These are phyloP conservation scores for Rhizopus delemar DNA, from an alignment of 371 early-diverging fungal genomes.

Conservation along the genomic window DNA sequence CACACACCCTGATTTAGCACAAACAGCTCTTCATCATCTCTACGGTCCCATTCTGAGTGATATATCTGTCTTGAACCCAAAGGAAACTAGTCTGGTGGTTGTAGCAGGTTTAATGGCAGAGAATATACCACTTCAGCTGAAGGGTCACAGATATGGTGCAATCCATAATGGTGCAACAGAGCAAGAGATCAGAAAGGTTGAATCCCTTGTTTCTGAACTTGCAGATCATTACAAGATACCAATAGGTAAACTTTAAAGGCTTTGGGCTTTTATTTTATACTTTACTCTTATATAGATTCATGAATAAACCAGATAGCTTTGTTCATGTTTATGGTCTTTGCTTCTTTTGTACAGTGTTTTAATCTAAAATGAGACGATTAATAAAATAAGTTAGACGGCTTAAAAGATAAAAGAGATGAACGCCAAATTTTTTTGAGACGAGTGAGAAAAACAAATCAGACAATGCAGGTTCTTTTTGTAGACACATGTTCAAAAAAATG, in stretches of 20 bases:
- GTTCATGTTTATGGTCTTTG: too few species aligned
- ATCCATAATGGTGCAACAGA: conserved; percentile 35
- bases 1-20: conserved; percentile 40
- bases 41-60: conserved; percentile 41
- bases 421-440: too few species aligned
- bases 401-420: too few species aligned
- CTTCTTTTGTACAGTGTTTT: too few species aligned
- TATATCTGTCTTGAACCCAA: conserved; percentile 22
- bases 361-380: too few species aligned
- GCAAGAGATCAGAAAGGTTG: conserved; percentile 21
- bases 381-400: too few species aligned
- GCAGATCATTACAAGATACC: conserved; percentile 17
- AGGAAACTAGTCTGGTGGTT: conserved; percentile 39
- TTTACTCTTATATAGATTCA: too few species aligned
- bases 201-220: conserved; percentile 16
- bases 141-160: conserved; percentile 42
- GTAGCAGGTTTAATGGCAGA: conserved; percentile 31
- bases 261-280: too few species aligned
- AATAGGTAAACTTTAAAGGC: neutral
- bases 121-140: conserved; percentile 35
- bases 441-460: too few species aligned
- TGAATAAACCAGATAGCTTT: too few species aligned
- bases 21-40: conserved; percentile 38
- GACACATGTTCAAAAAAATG: too few species aligned
- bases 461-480: too few species aligned